These are phyloP conservation scores for Harringtonia lauricola DNA, from an alignment of 2,329 filamentous ascomycete genomes.

Conservation along the genomic window DNA sequence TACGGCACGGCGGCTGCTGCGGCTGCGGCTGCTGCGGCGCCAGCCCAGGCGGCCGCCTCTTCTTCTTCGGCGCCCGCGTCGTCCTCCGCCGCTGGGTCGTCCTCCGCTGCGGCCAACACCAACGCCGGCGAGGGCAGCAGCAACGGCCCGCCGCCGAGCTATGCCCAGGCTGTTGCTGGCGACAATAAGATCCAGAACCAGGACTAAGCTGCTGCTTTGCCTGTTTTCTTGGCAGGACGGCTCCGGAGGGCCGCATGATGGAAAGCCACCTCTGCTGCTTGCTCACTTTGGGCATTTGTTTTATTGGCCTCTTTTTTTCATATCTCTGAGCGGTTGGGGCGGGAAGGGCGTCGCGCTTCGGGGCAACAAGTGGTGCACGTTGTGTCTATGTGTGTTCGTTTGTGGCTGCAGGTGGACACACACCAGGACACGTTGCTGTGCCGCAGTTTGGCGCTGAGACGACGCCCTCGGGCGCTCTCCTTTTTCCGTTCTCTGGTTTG, in stretches of 20 bases:
- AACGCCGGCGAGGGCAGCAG: slow-evolving; percentile 31
- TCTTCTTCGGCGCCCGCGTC: slow-evolving; percentile 11
- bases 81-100: slow-evolving; percentile 11
- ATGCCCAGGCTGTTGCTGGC: slow-evolving; percentile 79
- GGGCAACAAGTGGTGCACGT: too few species aligned
- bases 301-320: too few species aligned
- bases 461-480: too few species aligned
- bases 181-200: slow-evolving; percentile 81
- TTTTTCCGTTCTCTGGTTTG: too few species aligned
- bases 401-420: too few species aligned
- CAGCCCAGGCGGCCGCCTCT: slow-evolving; percentile 20
- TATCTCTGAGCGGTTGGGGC: too few species aligned
- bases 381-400: too few species aligned
- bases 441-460: too few species aligned
- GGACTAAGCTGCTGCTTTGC: slow-evolving; percentile 27
- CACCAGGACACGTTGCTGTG: too few species aligned
- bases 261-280: too few species aligned
- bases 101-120: slow-evolving; percentile 16
- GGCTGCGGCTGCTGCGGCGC: slow-evolving; percentile 14
- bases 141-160: slow-evolving; percentile 61
- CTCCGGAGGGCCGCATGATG: too few species aligned
- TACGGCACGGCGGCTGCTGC: slow-evolving; percentile 30
- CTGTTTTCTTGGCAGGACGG: background rate
- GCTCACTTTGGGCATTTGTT: background rate
- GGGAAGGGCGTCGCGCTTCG: too few species aligned